Conservation (phyloP, 2,329 filamentous ascomycete species). For the Parafenestella ontariensis region DNA sequence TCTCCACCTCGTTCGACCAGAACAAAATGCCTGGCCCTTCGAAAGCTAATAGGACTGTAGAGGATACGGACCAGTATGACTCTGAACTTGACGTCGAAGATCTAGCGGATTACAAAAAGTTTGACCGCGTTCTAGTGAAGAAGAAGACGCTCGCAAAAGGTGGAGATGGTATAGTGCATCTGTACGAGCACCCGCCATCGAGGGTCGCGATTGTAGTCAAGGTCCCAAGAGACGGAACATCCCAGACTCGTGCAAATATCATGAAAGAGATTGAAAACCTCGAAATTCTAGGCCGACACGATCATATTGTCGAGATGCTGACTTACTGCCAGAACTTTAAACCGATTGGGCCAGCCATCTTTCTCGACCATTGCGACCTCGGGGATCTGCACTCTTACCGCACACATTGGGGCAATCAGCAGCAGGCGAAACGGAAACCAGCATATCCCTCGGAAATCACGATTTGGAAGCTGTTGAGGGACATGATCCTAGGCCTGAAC, state of each 20-base stretch:
- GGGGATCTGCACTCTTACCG: constrained; percentile 22
- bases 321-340: constrained; percentile 3
- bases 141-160: background rate
- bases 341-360: constrained; percentile 21
- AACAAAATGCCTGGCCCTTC: too few species aligned
- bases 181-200: background rate
- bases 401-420: constrained; percentile 2
- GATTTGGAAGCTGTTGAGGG: constrained; percentile 35
- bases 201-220: background rate
- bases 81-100: background rate
- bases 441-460: constrained; percentile 26
- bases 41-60: too few species aligned
- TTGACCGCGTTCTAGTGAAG: background rate
- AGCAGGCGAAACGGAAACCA: background rate
- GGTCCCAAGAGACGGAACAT: background rate
- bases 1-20: too few species aligned
- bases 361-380: constrained; percentile 24
- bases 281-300: constrained; percentile 5
- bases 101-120: background rate
- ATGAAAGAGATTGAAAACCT: background rate
- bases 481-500: constrained; percentile 30
- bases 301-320: constrained; percentile 19
- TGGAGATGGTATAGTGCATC: background rate
- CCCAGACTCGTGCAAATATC: background rate
- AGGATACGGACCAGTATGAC: too few species aligned